Evolutionary conservation across 139 green algal genomes (phyloP), one percentile per base, ranked within the genome.

Genomic region (Pseudopediastrum boryanum): DNA sequence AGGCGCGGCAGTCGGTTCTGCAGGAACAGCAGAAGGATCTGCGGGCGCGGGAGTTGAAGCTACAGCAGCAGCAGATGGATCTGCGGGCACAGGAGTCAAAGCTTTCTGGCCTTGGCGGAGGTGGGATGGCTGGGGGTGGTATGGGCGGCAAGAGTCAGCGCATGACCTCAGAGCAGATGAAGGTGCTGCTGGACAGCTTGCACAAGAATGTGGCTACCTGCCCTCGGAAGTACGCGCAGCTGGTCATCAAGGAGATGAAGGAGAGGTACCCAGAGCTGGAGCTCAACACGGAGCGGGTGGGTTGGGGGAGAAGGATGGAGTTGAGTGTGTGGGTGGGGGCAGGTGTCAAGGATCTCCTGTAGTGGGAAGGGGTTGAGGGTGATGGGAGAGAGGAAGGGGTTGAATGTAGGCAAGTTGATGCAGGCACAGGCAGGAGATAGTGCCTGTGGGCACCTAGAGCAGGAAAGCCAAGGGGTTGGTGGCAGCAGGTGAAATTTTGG

Each of bases 231-330:
- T 78, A 78, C 54, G 69, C 71, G 19, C 71, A 78, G 41, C 69
- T 54, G 16, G 71, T 78, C 35, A 78, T 78, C n/a, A 35, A 38
- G 25, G 71, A 78, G 36, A 78, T 78, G 71, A 68, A 70, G 71
- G 71, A 68, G 25, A 78, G 69, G 54, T 78, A 78, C 36, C 71
- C 71, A 3, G 71, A 56, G 27, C 39, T 78, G 71, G 71, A 78
- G 54, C 54, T 78, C 27, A 78, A 78, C 39, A 78, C 69, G 71
- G 71, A 56, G 7, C 71, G 67, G 71, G 71, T 68, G 59, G 16
- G 71, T 19, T n/a, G n/a, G n/a, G n/a, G n/a, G n/a, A n/a, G n/a
- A n/a, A n/a, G n/a, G n/a, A n/a, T n/a, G n/a, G n/a, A n/a, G n/a
- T n/a, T n/a, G n/a, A n/a, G 56, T 19, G 19, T 19, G 25, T 13